A percentile compares a stretch with the other conserved stretches of the same genome.
phyloP scores from a whole-genome alignment of 2,329 filamentous ascomycete species.

The Colletotrichum echinochloae region DNA sequence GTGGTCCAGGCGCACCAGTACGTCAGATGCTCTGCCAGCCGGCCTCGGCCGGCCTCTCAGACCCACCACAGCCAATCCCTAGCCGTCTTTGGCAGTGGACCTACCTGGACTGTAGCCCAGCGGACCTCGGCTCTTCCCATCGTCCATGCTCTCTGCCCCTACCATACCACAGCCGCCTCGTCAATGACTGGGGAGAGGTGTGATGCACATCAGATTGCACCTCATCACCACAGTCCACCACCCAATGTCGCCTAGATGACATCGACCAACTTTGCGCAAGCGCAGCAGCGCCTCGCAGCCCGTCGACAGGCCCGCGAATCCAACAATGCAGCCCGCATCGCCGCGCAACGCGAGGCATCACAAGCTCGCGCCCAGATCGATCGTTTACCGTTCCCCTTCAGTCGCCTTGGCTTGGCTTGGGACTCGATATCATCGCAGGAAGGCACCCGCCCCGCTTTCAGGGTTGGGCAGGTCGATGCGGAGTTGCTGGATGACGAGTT shows the following conservation, averaged over 20 bases:
- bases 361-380: constrained; percentile 66
- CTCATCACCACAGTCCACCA: constrained; percentile 26
- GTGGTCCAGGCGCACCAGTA: constrained; percentile 26
- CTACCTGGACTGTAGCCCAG: constrained; percentile 3
- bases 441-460: constrained; percentile 86
- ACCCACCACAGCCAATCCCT: constrained; percentile 7
- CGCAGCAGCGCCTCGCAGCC: constrained; percentile 86
- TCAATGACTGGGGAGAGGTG: constrained; percentile 21
- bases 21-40: constrained; percentile 36
- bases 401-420: constrained; percentile 72
- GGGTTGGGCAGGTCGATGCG: constrained; percentile 95
- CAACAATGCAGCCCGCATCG: constrained; percentile 68
- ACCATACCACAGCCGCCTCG: constrained; percentile 4
- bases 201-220: constrained; percentile 28
- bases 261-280: constrained; percentile 81
- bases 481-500: constrained; percentile 96
- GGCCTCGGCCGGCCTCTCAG: constrained; percentile 12
- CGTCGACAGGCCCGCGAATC: constrained; percentile 82
- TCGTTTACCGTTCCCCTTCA: constrained; percentile 72
- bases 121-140: constrained; percentile 33
- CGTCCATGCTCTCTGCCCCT: constrained; percentile 8
- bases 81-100: constrained; percentile 16
- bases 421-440: constrained; percentile 78
- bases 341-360: constrained; percentile 64
- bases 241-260: constrained; percentile 57